Conservation (phyloP, 495 filamentous ascomycete genomes). For the Talaromyces borbonicus region DNA sequence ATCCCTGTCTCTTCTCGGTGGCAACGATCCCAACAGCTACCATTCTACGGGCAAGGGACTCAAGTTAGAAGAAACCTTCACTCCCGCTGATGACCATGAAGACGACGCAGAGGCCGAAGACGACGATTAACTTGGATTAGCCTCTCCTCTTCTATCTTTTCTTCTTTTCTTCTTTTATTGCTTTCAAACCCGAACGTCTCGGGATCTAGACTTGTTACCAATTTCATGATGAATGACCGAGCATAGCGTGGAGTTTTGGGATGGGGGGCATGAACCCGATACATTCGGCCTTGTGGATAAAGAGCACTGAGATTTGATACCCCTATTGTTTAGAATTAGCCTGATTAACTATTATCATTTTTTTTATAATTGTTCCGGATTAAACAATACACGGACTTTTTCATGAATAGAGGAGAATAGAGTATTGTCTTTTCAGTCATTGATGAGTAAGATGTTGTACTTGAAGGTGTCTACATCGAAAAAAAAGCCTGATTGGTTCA, state of each 20-base stretch:
- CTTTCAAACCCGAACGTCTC: not conserved
- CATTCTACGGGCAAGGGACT: constrained; percentile 53
- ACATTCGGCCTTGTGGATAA: not conserved
- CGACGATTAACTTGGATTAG: constrained; percentile 30
- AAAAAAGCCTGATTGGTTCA: not conserved
- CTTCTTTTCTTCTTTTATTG: constrained; percentile 5
- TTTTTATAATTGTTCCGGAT: too few relatives aligned
- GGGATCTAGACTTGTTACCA: not conserved
- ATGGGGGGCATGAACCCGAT: not conserved
- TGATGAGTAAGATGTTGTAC: too few relatives aligned
- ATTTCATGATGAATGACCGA: not conserved
- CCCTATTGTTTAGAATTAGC: constrained; percentile 1
- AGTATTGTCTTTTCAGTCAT: too few relatives aligned
- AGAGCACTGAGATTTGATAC: constrained; percentile 5
- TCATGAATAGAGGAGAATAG: too few relatives aligned
- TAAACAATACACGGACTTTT: too few relatives aligned
- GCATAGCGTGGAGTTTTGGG: constrained; percentile 4
- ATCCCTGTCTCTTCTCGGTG: constrained; percentile 34
- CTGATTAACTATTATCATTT: not conserved
- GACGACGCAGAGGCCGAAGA: constrained; percentile 40
- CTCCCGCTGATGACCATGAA: constrained; percentile 58
- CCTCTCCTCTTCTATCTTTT: constrained; percentile 10
- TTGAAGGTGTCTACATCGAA: not conserved
- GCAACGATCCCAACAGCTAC: constrained; percentile 19
- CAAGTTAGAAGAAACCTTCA: constrained; percentile 78